Evolutionary conservation across 352 stramenopile genomes (phyloP).

Genomic region (Globisporangium parvum): DNA sequence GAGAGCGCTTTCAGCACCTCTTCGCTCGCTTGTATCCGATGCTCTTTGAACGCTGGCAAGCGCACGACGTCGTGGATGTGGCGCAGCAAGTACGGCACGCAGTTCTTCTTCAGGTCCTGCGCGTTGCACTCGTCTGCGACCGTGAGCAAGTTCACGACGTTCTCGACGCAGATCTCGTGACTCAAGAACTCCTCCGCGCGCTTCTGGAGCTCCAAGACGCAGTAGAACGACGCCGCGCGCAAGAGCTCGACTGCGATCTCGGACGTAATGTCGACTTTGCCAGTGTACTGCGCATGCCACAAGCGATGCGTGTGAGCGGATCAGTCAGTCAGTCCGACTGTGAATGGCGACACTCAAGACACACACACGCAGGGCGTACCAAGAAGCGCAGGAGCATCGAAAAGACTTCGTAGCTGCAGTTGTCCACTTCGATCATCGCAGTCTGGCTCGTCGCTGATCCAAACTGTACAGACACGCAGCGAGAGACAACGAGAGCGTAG

Average conservation of each 20-base stretch:
- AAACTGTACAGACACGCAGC: slow-evolving; percentile 39
- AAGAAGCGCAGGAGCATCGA: slow-evolving; percentile 79
- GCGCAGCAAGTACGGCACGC: slow-evolving; percentile 79
- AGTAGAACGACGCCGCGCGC: slow-evolving; percentile 73
- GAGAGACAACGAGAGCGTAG: slow-evolving; percentile 7
- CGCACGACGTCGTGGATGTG: slow-evolving; percentile 84
- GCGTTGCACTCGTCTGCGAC: slow-evolving; percentile 76
- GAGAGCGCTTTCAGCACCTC: slow-evolving; percentile 81
- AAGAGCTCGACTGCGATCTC: slow-evolving; percentile 81
- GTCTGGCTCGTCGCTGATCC: slow-evolving; percentile 74
- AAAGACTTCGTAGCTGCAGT: slow-evolving; percentile 87
- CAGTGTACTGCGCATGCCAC: slow-evolving; percentile 62
- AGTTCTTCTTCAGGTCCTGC: slow-evolving; percentile 81
- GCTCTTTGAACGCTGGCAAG: slow-evolving; percentile 61
- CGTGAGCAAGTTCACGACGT: slow-evolving; percentile 71
- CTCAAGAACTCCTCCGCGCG: slow-evolving; percentile 76
- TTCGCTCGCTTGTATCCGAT: slow-evolving; percentile 76
- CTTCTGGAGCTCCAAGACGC: slow-evolving; percentile 82
- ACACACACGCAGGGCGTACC: slow-evolving; percentile 27
- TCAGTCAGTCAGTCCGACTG: slow-evolving; percentile 9
- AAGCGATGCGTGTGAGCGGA: too few relatives aligned
- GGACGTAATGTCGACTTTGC: slow-evolving; percentile 78
- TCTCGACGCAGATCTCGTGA: slow-evolving; percentile 73
- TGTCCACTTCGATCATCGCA: slow-evolving; percentile 84
- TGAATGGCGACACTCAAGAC: neutral